phyloP scores from a whole-genome alignment of 192 early-diverging fungal species.

The Obelidium mucronatum region DNA sequence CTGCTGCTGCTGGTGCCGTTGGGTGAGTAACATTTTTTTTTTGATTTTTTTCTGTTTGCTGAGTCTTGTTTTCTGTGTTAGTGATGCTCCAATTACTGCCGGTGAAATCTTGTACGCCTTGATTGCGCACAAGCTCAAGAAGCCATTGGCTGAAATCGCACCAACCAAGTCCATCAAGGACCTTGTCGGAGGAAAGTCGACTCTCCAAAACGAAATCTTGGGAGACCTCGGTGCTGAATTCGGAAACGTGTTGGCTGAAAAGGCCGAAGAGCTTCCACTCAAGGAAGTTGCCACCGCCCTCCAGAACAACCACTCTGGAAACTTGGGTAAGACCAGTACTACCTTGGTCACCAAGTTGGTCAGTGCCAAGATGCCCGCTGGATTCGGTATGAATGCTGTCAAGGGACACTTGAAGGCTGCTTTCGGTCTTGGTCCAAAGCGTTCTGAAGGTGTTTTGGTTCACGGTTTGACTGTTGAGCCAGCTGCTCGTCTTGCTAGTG shows the following conservation, averaged over 20 bases:
- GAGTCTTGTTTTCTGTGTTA: neutral
- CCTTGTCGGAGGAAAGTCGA: slow-evolving; percentile 94
- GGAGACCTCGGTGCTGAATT: slow-evolving; percentile 96
- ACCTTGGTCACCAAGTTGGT: slow-evolving; percentile 83
- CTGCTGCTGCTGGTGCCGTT: slow-evolving; percentile 51
- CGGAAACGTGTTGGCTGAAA: slow-evolving; percentile 80
- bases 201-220: slow-evolving; percentile 95
- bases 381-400: slow-evolving; percentile 80
- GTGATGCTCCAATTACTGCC: slow-evolving; percentile 82
- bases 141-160: slow-evolving; percentile 75
- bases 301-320: slow-evolving; percentile 64
- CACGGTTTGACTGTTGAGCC: slow-evolving; percentile 87
- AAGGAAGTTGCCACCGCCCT: slow-evolving; percentile 79
- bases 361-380: slow-evolving; percentile 90
- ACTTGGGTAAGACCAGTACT: slow-evolving; percentile 83
- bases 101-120: slow-evolving; percentile 82
- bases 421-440: slow-evolving; percentile 78
- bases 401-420: slow-evolving; percentile 74
- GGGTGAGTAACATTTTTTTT: slow-evolving; percentile 44
- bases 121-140: slow-evolving; percentile 92
- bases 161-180: slow-evolving; percentile 88
- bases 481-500: slow-evolving; percentile 73
- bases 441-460: slow-evolving; percentile 78
- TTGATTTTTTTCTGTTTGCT: slow-evolving; percentile 15
- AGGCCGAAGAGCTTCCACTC: slow-evolving; percentile 89